phyloP scores from a whole-genome alignment of 345 rosid species.

The Populus tremula region DNA sequence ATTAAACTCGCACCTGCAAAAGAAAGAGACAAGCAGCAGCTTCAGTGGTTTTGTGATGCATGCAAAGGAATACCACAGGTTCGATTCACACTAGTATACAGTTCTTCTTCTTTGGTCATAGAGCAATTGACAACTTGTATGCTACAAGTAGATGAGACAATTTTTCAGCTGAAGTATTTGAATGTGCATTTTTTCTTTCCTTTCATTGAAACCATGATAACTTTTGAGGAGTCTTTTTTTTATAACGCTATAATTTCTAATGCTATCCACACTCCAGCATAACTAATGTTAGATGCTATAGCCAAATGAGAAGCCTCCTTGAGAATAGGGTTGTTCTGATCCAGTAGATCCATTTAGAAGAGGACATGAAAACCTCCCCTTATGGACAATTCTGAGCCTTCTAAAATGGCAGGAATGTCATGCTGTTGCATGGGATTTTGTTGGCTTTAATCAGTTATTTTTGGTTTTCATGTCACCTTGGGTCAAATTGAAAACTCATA shows the following conservation, averaged over 20 bases:
- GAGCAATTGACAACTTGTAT: not conserved
- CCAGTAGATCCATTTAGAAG: not conserved
- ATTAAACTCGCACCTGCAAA: slow-evolving; percentile 67
- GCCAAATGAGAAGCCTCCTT: not conserved
- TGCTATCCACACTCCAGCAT: not conserved
- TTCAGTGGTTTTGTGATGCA: slow-evolving; percentile 82
- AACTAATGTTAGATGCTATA: not conserved
- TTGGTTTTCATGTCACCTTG: not conserved
- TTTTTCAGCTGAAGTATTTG: not conserved
- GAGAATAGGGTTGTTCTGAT: not conserved
- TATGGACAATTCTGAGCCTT: not conserved
- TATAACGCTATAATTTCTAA: not conserved
- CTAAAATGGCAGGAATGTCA: not conserved
- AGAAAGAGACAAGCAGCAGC: slow-evolving; percentile 74
- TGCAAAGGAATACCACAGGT: slow-evolving; percentile 98
- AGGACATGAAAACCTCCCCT: not conserved
- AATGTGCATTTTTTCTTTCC: not conserved
- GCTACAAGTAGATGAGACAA: not conserved
- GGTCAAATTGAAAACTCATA: not conserved
- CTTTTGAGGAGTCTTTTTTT: not conserved
- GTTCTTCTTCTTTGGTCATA: not conserved
- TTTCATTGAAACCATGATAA: not conserved
- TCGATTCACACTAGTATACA: slow-evolving; percentile 8
- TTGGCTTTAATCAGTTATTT: not conserved
- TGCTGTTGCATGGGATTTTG: not conserved